Evolutionary conservation across 2,329 filamentous ascomycete genomes (phyloP), one percentile per base, ranked within the genome.

Genomic region (Harringtonia lauricola): DNA sequence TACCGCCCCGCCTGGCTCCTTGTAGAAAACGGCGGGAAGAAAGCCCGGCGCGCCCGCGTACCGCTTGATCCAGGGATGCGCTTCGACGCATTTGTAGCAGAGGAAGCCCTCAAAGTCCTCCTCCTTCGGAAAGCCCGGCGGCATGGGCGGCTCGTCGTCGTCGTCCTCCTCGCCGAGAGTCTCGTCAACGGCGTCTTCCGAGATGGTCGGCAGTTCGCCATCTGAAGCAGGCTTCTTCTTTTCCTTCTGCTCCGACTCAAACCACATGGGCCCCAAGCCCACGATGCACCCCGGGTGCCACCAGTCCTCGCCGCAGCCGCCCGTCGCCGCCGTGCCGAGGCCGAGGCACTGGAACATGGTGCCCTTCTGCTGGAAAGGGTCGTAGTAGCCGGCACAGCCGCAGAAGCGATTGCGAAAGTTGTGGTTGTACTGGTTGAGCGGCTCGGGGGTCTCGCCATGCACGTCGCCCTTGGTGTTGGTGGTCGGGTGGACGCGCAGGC

Each of bases 271-370:
- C 1, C 82, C 79, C 52, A 94, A 65, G 7, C 89, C 89, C 39
- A 95, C 78, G 8, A 96, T 67, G 58, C 90, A 96, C 49, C 92
- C 88, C 1, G 90, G 87, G 64, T 96, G 90, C 73, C 87, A 96
- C 90, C 90, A 96, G 58, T 96, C 90, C 64, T 96, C 90, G 13
- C 90, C 90, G 62, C 90, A 96, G 5, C 89, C 90, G 15, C 89
- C 89, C 1, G 82, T 81, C 52, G 90, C 83, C 13, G 76, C 71
- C 0, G 79, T 83, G 1, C 87, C 88, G 1, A 96, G 67, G 0
- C 90, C 90, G 3, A 96, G 62, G 58, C 92, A 98, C 61, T 98
- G 92, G 54, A 94, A 98, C 92, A 98, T 98, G 33, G 89, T 96
- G 0, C 90, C 90, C 54, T 90, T 94, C 59, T 98, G 88, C 58